These are phyloP conservation scores for Fraxinus cuspidata DNA, from an alignment of 257 asterid genomes.

Conservation along the genomic window DNA sequence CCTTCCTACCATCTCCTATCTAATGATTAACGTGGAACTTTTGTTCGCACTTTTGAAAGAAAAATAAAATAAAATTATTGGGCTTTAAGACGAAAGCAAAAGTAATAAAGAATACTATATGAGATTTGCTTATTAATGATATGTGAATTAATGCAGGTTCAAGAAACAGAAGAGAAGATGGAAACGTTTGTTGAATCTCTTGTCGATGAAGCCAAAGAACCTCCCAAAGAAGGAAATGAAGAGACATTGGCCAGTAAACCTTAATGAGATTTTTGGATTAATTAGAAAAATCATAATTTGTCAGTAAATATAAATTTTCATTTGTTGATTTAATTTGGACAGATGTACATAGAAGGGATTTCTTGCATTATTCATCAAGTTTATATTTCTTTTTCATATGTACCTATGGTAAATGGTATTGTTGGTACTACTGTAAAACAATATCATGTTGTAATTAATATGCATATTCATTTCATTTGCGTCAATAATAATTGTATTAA, in stretches of 20 bases:
- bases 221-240: conserved; percentile 5
- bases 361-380: neutral
- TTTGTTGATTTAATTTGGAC: neutral
- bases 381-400: neutral
- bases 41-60: too few species aligned
- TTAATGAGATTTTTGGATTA: neutral
- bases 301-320: neutral
- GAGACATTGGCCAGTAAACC: neutral
- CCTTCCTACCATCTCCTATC: too few species aligned
- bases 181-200: conserved; percentile 35
- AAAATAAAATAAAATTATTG: too few species aligned
- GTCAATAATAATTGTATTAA: too few species aligned
- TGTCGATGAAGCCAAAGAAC: conserved; percentile 26
- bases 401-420: neutral
- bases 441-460: neutral
- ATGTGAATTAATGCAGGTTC: conserved; percentile 36
- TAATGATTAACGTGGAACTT: too few species aligned
- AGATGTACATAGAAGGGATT: neutral
- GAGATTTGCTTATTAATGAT: neutral
- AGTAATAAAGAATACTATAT: neutral
- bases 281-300: neutral
- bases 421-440: neutral
- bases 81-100: neutral
- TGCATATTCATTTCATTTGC: too few species aligned
- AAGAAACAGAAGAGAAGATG: conserved; percentile 42